These are phyloP conservation scores for Rutidosis leptorrhynchoides DNA, from an alignment of 129 eudicot species.

Conservation along the genomic window DNA sequence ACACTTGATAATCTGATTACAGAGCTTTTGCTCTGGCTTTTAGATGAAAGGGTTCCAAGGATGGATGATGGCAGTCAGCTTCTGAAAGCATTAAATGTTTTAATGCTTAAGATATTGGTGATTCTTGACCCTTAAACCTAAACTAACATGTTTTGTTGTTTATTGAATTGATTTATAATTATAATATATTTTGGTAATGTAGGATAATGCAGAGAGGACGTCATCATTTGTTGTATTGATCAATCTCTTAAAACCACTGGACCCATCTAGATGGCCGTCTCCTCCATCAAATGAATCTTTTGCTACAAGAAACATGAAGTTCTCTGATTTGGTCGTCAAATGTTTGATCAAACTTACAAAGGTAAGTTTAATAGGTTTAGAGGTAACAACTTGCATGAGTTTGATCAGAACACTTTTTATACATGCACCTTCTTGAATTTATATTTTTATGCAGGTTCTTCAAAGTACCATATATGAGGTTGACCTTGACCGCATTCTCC, in stretches of 20 bases:
- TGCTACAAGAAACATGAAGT: conserved; percentile 68
- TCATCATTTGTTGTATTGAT: conserved; percentile 90
- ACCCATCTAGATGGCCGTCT: conserved; percentile 90
- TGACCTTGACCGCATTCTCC: conserved; percentile 93
- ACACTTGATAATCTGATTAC: conserved; percentile 86
- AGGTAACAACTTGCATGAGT: neutral
- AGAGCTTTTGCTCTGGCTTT: conserved; percentile 97
- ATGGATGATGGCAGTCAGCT: conserved; percentile 99
- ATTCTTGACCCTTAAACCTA: neutral
- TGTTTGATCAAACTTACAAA: conserved; percentile 93
- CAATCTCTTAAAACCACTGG: conserved; percentile 74
- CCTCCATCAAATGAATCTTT: conserved; percentile 72
- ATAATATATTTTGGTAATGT: conserved; percentile 13
- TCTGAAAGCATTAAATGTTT: conserved; percentile 91
- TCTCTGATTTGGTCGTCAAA: conserved; percentile 88
- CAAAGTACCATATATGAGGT: conserved; percentile 87
- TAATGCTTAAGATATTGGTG: conserved; percentile 85
- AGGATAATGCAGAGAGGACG: conserved; percentile 97
- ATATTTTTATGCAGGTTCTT: conserved; percentile 61
- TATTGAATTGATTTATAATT: conserved; percentile 18
- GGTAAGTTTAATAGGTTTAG: conserved; percentile 29
- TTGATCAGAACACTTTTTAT: neutral
- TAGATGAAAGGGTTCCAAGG: conserved; percentile 95
- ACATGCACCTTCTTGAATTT: conserved; percentile 5
- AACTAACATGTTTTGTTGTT: neutral